Evolutionary conservation across 257 asterid species (phyloP), one percentile per base, ranked within the genome.

Genomic region (Lycium barbarum): DNA sequence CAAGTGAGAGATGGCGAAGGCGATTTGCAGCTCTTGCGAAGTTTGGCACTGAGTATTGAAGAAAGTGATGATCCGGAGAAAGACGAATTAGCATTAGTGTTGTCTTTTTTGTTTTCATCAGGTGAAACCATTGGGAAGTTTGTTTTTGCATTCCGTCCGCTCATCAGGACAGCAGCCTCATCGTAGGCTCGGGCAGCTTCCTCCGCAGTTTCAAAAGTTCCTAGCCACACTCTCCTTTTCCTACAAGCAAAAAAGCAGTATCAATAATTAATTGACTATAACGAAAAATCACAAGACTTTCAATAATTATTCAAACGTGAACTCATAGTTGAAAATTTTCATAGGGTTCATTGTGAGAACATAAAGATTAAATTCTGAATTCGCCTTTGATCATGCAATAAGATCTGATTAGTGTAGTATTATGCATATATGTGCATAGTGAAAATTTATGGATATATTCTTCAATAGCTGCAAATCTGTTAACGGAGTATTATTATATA

Each of bases 181-280:
- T 92, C 94, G 20, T 92, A 92, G 2, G 94, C 94, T 63, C 88
- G 86, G 0, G 94, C 94, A 1, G 94, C 94, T 26, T 90, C 93
- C 80, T 91, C 94, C 1, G 94, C 94, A 1, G 93, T 90, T 72
- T 90, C 94, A 70, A 89, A 92, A 1, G 94, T 92, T 33, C 94
- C 94, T 11, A 92, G 84, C 94, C 94, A 92, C 35, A 92, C 90
- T 88, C 94, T 92, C 82, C 90, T 90, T 83, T 92, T 92, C 90
- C 94, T 92, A 65, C 22, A 26, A 72, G 2, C 35, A 26, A 1
- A 26, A 3, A 33, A 22, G 38, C 6, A 1, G 2, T 33, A 57
- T 61, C 15, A 55, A 58, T 22, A 47, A 5, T 40, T 20, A 53
- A 72, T 68, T 0, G 15, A 40, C 72, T 81, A 71, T 57, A 47